Evolutionary conservation across 2,329 filamentous ascomycete genomes (phyloP).

Genomic region (Ilyonectria mors-panacis): DNA sequence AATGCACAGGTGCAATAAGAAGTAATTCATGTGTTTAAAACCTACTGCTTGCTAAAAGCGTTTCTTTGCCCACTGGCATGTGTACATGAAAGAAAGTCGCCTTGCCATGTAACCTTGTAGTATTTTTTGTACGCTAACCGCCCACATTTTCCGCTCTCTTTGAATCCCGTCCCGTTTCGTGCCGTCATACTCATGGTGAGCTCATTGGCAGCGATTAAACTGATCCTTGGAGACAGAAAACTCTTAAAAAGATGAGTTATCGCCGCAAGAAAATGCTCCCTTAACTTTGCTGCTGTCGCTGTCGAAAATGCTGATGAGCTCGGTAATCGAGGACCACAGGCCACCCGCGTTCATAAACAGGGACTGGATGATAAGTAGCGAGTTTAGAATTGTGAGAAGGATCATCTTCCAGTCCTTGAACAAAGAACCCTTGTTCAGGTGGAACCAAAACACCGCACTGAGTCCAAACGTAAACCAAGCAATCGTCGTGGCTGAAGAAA

Average conservation of each 20-base stretch:
- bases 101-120: too few species aligned
- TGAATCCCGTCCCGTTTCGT: too few species aligned
- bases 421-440: slow-evolving; percentile 48
- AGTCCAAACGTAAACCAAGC: slow-evolving; percentile 56
- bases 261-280: slow-evolving; percentile 53
- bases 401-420: slow-evolving; percentile 43
- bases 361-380: slow-evolving; percentile 49
- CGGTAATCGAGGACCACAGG: slow-evolving; percentile 52
- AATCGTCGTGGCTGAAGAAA: slow-evolving; percentile 53
- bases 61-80: too few species aligned
- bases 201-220: too few species aligned
- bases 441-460: slow-evolving; percentile 53
- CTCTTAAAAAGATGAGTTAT: slow-evolving; percentile 50
- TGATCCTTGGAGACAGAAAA: background rate
- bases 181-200: too few species aligned
- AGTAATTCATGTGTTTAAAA: too few species aligned
- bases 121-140: too few species aligned
- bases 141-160: too few species aligned
- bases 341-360: slow-evolving; percentile 55
- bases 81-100: too few species aligned
- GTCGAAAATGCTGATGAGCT: slow-evolving; percentile 49
- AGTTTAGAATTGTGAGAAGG: slow-evolving; percentile 43
- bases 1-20: too few species aligned
- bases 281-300: slow-evolving; percentile 42
- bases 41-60: too few species aligned